phyloP scores from a whole-genome alignment of 441 rosid species.

The Heliophila coronopifolia region DNA sequence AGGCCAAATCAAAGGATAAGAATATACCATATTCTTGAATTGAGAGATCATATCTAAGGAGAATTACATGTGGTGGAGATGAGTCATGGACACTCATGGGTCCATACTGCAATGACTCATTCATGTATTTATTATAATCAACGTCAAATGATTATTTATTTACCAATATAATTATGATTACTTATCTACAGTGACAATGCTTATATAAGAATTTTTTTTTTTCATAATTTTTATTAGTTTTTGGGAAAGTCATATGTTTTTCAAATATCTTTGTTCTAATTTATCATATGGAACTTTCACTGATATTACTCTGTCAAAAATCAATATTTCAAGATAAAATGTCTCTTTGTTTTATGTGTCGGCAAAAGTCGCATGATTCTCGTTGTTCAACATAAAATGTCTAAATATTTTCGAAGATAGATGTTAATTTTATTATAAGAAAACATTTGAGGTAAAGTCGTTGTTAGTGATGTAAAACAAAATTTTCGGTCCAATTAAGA shows the following conservation, averaged over 20 bases:
- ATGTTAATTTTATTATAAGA: too few relatives aligned
- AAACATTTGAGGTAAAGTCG: too few relatives aligned
- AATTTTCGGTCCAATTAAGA: too few relatives aligned
- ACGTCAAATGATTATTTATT: not conserved
- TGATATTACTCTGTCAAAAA: too few relatives aligned
- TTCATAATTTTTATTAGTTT: not conserved
- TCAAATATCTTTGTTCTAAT: not conserved
- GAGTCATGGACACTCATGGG: slow-evolving; percentile 12
- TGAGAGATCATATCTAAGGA: not conserved
- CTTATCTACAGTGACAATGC: not conserved
- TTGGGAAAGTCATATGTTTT: not conserved
- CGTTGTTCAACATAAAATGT: too few relatives aligned
- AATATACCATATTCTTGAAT: slow-evolving; percentile 2
- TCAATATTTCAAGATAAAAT: too few relatives aligned
- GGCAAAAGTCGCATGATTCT: too few relatives aligned
- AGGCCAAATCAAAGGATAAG: slow-evolving; percentile 3
- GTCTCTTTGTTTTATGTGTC: too few relatives aligned
- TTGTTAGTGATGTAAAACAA: too few relatives aligned
- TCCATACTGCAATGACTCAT: slow-evolving; percentile 3
- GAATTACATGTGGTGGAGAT: slow-evolving; percentile 15
- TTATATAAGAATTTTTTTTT: not conserved
- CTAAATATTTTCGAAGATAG: too few relatives aligned
- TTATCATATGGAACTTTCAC: too few relatives aligned
- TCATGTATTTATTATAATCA: not conserved
- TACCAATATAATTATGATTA: not conserved